These are phyloP conservation scores for Cryptococcus hybrid DNA, from an alignment of 1,284 basidiomycete species.

Conservation along the genomic window DNA sequence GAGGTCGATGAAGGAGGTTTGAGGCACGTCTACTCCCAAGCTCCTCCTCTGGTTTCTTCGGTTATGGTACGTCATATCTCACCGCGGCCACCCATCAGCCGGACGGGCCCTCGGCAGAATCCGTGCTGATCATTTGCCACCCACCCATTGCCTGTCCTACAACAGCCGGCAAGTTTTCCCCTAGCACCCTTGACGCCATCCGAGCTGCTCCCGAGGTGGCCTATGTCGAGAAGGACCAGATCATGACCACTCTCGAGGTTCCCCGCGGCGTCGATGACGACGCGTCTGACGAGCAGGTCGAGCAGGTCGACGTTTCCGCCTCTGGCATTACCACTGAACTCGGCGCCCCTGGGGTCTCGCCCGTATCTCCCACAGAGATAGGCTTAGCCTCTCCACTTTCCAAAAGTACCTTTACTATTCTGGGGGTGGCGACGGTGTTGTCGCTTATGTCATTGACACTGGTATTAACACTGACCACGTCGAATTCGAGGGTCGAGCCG, in stretches of 20 bases:
- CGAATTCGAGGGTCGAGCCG: slow-evolving; percentile 84
- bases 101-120: not conserved
- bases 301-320: slow-evolving; percentile 17
- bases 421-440: slow-evolving; percentile 83
- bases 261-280: slow-evolving; percentile 40
- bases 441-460: slow-evolving; percentile 65
- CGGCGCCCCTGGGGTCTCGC: slow-evolving; percentile 92
- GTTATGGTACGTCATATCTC: slow-evolving; percentile 40
- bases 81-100: not conserved
- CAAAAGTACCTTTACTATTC: slow-evolving; percentile 76
- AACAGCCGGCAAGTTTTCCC: slow-evolving; percentile 84
- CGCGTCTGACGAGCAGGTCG: not conserved
- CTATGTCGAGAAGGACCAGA: slow-evolving; percentile 89
- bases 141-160: slow-evolving; percentile 34
- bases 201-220: slow-evolving; percentile 86
- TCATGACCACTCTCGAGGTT: slow-evolving; percentile 68
- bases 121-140: slow-evolving; percentile 5
- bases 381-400: slow-evolving; percentile 80
- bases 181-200: slow-evolving; percentile 71
- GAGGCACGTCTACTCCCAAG: slow-evolving; percentile 41
- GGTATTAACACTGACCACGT: slow-evolving; percentile 81
- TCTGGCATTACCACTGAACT: slow-evolving; percentile 59
- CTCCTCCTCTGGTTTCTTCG: slow-evolving; percentile 35
- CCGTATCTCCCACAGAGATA: slow-evolving; percentile 83
- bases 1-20: slow-evolving; percentile 39